phyloP scores from a whole-genome alignment of 202 grass and related monocot species.

The Brachypodium distachyon region DNA sequence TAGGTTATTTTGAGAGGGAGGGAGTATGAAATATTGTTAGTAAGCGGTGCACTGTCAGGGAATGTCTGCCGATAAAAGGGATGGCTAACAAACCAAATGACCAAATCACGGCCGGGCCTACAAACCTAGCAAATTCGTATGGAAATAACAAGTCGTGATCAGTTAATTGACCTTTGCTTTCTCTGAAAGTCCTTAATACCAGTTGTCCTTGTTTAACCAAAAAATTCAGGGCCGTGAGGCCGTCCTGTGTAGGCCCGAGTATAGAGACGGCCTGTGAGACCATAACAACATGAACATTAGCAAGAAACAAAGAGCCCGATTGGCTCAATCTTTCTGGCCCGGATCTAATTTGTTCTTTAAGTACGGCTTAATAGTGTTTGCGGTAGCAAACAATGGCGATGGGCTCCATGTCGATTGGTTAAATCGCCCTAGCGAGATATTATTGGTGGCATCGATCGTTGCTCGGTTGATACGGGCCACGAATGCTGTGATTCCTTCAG shows the following conservation, averaged over 20 bases:
- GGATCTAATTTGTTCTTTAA: slow-evolving; percentile 14
- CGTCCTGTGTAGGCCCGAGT: not conserved
- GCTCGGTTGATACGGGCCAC: slow-evolving; percentile 3
- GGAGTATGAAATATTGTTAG: too few relatives aligned
- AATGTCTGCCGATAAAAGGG: too few relatives aligned
- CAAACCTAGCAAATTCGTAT: not conserved
- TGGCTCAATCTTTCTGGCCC: not conserved
- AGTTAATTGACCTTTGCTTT: not conserved
- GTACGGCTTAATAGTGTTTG: not conserved
- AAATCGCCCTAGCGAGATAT: not conserved
- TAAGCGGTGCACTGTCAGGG: too few relatives aligned
- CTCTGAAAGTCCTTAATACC: not conserved
- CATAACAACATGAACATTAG: not conserved
- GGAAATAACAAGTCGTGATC: not conserved
- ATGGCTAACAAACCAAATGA: too few relatives aligned
- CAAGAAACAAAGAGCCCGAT: not conserved
- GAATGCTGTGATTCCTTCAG: not conserved
- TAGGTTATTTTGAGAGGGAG: too few relatives aligned
- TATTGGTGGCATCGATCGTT: slow-evolving; percentile 11
- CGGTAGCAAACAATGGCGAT: not conserved
- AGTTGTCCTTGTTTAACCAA: slow-evolving; percentile 18
- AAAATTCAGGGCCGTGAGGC: not conserved
- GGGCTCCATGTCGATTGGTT: slow-evolving; percentile 23
- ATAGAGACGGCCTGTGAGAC: not conserved
- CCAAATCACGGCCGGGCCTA: not conserved